Evolutionary conservation across 2,329 filamentous ascomycete genomes (phyloP).

Genomic region (Fusarium coicis): DNA sequence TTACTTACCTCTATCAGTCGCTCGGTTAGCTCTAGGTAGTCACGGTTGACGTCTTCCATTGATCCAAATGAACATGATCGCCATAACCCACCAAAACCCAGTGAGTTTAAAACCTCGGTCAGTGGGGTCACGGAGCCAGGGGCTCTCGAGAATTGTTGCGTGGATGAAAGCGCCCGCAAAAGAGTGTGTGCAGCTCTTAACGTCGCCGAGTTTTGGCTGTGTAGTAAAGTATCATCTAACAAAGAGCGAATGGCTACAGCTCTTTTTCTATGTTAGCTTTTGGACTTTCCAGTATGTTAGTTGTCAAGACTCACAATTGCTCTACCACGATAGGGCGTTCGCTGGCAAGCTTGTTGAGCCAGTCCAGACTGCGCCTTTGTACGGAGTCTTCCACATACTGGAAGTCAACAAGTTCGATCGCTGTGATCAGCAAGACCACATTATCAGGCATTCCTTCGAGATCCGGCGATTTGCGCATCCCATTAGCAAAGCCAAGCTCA

Average conservation of each 20-base stretch:
- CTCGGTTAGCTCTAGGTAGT: constrained; percentile 64
- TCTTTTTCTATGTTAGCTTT: constrained; percentile 48
- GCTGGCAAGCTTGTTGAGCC: constrained; percentile 68
- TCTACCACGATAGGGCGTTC: constrained; percentile 66
- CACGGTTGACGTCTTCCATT: constrained; percentile 46
- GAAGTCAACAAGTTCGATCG: constrained; percentile 74
- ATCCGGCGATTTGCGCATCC: constrained; percentile 42
- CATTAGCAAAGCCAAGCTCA: constrained; percentile 44
- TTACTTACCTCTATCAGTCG: constrained; percentile 68
- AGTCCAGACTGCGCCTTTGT: constrained; percentile 67
- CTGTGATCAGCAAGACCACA: constrained; percentile 70
- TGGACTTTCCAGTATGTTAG: constrained; percentile 12
- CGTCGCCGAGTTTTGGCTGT: constrained; percentile 70
- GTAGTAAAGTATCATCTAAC: constrained; percentile 70
- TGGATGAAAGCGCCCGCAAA: constrained; percentile 67
- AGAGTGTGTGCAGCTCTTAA: constrained; percentile 70
- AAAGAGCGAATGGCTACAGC: constrained; percentile 67
- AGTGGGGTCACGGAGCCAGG: constrained; percentile 61
- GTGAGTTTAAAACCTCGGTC: constrained; percentile 64
- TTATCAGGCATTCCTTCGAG: constrained; percentile 65
- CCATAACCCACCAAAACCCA: constrained; percentile 74
- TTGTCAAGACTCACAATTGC: constrained; percentile 61
- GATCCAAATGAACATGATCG: constrained; percentile 63
- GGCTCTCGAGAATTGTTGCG: constrained; percentile 60
- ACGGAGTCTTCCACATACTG: constrained; percentile 70